These are phyloP conservation scores for Vitis riparia DNA, from an alignment of 164 flowering plant species.

Conservation along the genomic window DNA sequence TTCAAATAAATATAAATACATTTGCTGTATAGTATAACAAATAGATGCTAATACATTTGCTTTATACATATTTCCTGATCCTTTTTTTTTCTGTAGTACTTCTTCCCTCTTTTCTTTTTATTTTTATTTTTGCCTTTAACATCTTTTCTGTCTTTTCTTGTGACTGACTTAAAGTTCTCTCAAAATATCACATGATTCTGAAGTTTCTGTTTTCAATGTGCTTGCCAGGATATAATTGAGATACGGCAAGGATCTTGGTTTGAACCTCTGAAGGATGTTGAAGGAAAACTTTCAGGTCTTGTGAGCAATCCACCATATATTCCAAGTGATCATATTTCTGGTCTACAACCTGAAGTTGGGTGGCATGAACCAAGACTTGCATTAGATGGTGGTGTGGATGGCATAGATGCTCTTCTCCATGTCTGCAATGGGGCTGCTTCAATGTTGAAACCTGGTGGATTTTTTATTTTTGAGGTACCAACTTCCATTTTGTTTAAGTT, in stretches of 20 bases:
- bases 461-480: constrained; percentile 85
- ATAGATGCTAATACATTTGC: no score
- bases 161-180: neutral
- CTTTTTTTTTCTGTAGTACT: no score
- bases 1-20: no score
- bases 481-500: neutral
- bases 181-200: neutral
- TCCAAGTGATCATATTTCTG: constrained; percentile 65
- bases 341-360: constrained; percentile 92
- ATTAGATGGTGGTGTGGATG: constrained; percentile 82
- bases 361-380: constrained; percentile 87
- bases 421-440: constrained; percentile 58
- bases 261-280: constrained; percentile 67
- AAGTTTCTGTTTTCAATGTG: constrained; percentile 2
- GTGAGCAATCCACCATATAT: constrained; percentile 96
- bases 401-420: constrained; percentile 70
- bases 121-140: neutral
- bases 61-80: no score
- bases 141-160: neutral
- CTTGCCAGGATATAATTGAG: constrained; percentile 55
- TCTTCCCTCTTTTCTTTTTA: neutral
- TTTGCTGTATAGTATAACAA: no score
- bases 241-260: constrained; percentile 90
- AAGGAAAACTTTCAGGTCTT: constrained; percentile 67
- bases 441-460: constrained; percentile 80